Percentiles rank a stretch among this genome's conserved stretches.
phyloP scores from a whole-genome alignment of 208 protist genomes.

The Kentomonas sorsogonicus region DNA sequence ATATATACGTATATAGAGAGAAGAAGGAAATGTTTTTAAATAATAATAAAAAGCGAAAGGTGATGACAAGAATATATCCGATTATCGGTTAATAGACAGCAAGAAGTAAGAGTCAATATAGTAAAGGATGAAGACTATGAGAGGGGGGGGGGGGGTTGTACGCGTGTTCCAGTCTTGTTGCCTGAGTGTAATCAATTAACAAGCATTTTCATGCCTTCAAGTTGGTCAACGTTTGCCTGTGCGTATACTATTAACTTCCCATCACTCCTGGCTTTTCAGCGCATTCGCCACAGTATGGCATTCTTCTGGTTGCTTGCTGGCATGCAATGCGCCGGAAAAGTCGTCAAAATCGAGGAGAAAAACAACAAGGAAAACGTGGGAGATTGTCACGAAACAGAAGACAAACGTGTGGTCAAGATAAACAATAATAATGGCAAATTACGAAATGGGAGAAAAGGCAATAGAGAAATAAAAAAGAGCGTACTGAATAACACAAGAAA shows the following conservation, averaged over 20 bases:
- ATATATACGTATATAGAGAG: too few species aligned
- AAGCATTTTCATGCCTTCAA: too few species aligned
- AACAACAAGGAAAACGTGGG: constrained; percentile 9
- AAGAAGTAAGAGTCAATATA: too few species aligned
- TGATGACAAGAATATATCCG: background rate
- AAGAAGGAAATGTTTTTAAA: background rate
- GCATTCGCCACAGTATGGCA: background rate
- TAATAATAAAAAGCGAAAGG: background rate
- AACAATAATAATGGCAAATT: background rate
- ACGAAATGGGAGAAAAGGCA: background rate
- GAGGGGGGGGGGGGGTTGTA: too few species aligned
- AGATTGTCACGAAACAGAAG: background rate
- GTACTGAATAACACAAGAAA: background rate
- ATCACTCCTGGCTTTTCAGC: background rate
- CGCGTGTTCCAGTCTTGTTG: too few species aligned
- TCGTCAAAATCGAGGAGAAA: background rate
- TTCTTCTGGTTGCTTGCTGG: background rate
- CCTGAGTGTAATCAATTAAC: too few species aligned
- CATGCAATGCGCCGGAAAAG: background rate
- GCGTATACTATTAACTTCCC: background rate
- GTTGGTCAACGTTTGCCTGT: too few species aligned
- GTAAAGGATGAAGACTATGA: too few species aligned
- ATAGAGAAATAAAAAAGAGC: background rate
- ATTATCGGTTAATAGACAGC: too few species aligned
- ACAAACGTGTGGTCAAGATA: background rate